Evolutionary conservation across 805 yeast species (phyloP).

Genomic region (Starmerella kuoi): DNA sequence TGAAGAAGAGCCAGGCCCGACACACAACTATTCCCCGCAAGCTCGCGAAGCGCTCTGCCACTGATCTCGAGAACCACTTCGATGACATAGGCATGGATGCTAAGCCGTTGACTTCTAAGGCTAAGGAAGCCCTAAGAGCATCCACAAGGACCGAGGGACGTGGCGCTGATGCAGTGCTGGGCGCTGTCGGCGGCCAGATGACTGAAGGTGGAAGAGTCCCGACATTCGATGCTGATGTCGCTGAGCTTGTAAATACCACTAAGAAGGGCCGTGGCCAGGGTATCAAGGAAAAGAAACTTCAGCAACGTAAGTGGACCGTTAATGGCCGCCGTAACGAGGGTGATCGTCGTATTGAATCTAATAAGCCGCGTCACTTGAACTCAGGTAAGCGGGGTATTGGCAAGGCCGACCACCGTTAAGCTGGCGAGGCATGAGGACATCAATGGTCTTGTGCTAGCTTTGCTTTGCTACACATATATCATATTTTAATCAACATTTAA

Average conservation of each 20-base stretch:
- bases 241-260: conserved; percentile 31
- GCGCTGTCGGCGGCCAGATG: conserved; percentile 35
- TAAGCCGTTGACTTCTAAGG: conserved; percentile 45
- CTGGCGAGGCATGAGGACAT: no score
- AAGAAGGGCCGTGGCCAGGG: conserved; percentile 63
- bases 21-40: conserved; percentile 85
- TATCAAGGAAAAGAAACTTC: conserved; percentile 73
- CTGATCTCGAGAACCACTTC: conserved; percentile 81
- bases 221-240: conserved; percentile 70
- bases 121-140: conserved; percentile 28
- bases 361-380: conserved; percentile 86
- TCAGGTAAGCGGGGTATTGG: conserved; percentile 96
- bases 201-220: conserved; percentile 33
- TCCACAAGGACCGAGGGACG: conserved; percentile 32
- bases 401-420: conserved; percentile 74
- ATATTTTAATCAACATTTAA: no score
- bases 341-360: conserved; percentile 78
- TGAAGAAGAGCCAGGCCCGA: conserved; percentile 76
- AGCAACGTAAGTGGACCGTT: conserved; percentile 89
- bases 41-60: conserved; percentile 48
- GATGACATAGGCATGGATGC: conserved; percentile 83
- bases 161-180: conserved; percentile 74
- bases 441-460: no score
- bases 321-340: conserved; percentile 89
- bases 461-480: no score